Conservation (phyloP, 345 rosid genomes). For the Luvunga scandens region DNA sequence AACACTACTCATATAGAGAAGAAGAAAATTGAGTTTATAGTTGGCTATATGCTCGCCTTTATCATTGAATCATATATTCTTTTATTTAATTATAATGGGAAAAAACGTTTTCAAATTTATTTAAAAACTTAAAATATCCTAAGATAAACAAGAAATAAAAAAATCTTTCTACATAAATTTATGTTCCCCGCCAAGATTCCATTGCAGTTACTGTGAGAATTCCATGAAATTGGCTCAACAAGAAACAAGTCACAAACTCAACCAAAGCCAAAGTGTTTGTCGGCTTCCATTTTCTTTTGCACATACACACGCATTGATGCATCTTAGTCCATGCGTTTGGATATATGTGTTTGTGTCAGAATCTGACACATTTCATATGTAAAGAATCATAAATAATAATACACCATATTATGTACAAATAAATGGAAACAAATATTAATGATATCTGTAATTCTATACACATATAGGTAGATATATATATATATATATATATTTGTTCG, state of each 20-base stretch:
- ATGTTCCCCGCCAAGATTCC: conserved; percentile 14
- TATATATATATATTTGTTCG: not conserved
- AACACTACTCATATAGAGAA: too few relatives aligned
- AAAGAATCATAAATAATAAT: not conserved
- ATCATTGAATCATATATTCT: too few relatives aligned
- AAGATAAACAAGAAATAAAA: too few relatives aligned
- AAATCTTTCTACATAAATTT: not conserved
- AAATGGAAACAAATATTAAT: too few relatives aligned
- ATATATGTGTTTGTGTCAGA: conserved; percentile 16
- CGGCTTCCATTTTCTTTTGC: not conserved
- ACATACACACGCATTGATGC: not conserved
- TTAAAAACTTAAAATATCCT: too few relatives aligned
- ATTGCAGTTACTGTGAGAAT: conserved; percentile 11
- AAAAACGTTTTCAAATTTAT: too few relatives aligned
- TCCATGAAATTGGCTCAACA: not conserved
- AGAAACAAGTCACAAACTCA: not conserved
- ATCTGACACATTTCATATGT: conserved; percentile 12
- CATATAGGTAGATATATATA: not conserved
- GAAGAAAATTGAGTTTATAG: too few relatives aligned
- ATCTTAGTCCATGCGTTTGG: conserved; percentile 16
- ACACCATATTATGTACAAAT: not conserved
- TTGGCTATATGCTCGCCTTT: too few relatives aligned
- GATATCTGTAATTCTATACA: not conserved
- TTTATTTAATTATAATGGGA: too few relatives aligned
- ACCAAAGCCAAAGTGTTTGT: conserved; percentile 24